These are phyloP conservation scores for Blastosporella zonata DNA, from an alignment of 1,284 basidiomycete species.

Conservation along the genomic window DNA sequence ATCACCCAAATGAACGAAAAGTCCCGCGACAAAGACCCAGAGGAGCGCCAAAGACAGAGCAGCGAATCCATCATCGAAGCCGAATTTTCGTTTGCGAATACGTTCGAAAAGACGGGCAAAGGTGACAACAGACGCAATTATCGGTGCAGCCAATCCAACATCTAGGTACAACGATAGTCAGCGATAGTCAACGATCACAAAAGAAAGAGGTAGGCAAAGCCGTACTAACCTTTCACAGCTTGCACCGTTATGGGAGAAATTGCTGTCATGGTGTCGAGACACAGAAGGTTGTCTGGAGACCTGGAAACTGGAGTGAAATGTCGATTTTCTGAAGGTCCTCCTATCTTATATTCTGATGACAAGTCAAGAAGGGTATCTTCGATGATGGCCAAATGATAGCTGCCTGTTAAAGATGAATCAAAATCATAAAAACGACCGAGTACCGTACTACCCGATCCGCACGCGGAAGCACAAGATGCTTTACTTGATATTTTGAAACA, in stretches of 20 bases:
- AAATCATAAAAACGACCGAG: no score
- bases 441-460: no score
- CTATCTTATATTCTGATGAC: neutral
- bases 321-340: neutral
- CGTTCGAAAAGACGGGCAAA: conserved; percentile 15
- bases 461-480: no score
- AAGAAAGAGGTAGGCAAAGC: neutral
- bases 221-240: neutral
- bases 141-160: conserved; percentile 10
- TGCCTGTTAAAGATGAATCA: neutral
- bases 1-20: conserved; percentile 20
- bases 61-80: conserved; percentile 17
- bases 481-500: no score
- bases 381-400: neutral
- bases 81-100: conserved; percentile 12
- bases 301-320: neutral
- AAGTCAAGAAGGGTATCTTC: neutral
- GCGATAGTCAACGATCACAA: neutral
- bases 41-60: conserved; percentile 14
- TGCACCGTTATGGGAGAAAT: neutral
- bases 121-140: conserved; percentile 15
- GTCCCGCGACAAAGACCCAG: conserved; percentile 13
- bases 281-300: neutral
- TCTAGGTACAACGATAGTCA: neutral
- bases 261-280: neutral